Conservation (phyloP, 139 green algal species). For the Gonium pectorale region DNA sequence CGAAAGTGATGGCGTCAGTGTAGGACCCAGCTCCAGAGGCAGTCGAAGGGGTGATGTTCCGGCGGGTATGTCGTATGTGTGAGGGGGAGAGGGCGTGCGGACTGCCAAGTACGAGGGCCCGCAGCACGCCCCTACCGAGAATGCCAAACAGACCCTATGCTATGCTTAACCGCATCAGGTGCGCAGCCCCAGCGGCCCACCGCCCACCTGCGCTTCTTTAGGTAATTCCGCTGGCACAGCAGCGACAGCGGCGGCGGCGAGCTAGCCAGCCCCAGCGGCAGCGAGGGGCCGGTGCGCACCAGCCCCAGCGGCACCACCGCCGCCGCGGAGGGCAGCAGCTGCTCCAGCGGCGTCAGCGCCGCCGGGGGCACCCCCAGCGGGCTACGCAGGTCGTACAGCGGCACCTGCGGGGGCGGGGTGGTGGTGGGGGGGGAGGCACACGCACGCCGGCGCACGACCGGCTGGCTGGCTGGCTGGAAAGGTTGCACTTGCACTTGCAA, state of each 20-base stretch:
- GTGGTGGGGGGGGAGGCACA: background rate
- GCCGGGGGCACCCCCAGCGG: conserved; percentile 78
- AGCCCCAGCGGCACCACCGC: conserved; percentile 28
- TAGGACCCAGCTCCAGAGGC: too few species aligned
- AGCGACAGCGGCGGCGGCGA: conserved; percentile 34
- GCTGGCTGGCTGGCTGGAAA: too few species aligned
- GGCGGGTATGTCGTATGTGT: too few species aligned
- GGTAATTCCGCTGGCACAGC: conserved; percentile 42
- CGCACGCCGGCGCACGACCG: background rate
- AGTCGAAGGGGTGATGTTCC: too few species aligned
- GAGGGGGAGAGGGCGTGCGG: too few species aligned
- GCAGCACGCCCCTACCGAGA: too few species aligned
- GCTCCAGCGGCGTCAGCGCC: conserved; percentile 50
- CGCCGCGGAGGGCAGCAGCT: conserved; percentile 26
- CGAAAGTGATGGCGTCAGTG: too few species aligned
- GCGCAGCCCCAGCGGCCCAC: too few species aligned
- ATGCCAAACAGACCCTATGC: too few species aligned
- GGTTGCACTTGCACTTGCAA: too few species aligned
- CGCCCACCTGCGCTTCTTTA: conserved; percentile 5
- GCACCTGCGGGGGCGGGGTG: background rate
- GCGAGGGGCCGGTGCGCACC: conserved; percentile 9
- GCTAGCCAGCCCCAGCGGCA: background rate
- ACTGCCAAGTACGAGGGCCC: too few species aligned
- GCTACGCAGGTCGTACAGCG: conserved; percentile 71
- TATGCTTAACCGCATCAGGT: too few species aligned